These are phyloP conservation scores for Hordeum pubiflorum DNA, from an alignment of 202 grass and related monocot species.

Conservation along the genomic window DNA sequence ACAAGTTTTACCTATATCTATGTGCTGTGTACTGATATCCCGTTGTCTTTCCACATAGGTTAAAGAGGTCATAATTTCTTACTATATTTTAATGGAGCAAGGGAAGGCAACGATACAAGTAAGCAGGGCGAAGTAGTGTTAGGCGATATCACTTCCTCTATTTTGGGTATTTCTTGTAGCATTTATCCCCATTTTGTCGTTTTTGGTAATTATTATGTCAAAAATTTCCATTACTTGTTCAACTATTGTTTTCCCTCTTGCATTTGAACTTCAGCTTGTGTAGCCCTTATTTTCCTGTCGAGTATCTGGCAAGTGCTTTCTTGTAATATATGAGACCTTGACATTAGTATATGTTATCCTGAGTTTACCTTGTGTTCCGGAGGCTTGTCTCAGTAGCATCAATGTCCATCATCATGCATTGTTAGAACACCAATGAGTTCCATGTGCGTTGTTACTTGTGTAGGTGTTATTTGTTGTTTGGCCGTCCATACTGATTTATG, in stretches of 20 bases:
- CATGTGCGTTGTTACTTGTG: background rate
- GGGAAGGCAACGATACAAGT: slow-evolving; percentile 59
- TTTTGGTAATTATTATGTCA: background rate
- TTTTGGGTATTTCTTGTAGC: background rate
- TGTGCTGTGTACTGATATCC: background rate
- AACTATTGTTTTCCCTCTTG: background rate
- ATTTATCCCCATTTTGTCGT: background rate
- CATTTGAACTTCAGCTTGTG: background rate
- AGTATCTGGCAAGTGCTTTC: background rate
- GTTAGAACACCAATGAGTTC: background rate
- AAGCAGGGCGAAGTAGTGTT: slow-evolving; percentile 15
- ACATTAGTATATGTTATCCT: background rate
- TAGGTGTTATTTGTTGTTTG: background rate
- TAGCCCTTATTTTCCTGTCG: background rate
- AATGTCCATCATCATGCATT: background rate
- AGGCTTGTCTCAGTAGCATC: background rate
- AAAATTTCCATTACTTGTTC: background rate
- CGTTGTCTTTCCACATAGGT: slow-evolving; percentile 37
- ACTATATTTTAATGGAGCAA: slow-evolving; percentile 86
- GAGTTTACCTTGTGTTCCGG: background rate
- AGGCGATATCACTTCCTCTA: background rate
- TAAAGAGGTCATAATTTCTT: slow-evolving; percentile 93
- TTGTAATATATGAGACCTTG: background rate
- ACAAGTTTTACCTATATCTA: background rate
- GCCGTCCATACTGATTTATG: background rate